Evolutionary conservation across 345 rosid genomes (phyloP).

Genomic region (Boechera divaricarpa): DNA sequence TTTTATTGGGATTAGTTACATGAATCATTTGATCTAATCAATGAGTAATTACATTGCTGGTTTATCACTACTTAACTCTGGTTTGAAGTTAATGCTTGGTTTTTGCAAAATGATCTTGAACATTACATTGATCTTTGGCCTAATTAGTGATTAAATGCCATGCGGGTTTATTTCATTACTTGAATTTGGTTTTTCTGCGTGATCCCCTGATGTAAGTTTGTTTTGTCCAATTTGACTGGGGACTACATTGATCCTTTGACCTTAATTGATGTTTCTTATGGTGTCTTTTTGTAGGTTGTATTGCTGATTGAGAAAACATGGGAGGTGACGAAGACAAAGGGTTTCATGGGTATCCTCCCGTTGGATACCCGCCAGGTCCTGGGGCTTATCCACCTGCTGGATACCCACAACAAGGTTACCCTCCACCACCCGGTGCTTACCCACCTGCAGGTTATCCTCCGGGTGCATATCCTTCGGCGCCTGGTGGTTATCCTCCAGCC

Average conservation of each 20-base stretch:
- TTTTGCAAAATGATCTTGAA: background rate
- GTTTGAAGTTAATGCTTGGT: background rate
- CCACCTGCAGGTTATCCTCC: conserved; percentile 38
- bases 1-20: background rate
- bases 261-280: background rate
- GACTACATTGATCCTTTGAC: background rate
- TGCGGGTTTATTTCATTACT: background rate
- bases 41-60: background rate
- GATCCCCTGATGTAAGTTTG: background rate
- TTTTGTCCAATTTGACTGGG: conserved; percentile 1
- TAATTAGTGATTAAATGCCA: background rate
- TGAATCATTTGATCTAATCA: background rate
- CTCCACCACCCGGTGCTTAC: conserved; percentile 47
- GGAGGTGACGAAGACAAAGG: conserved; percentile 50
- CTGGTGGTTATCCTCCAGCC: conserved; percentile 52
- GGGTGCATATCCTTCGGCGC: conserved; percentile 55
- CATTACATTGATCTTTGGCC: background rate
- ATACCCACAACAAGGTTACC: conserved; percentile 44
- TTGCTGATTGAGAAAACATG: conserved; percentile 40
- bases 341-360: conserved; percentile 40
- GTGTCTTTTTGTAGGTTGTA: conserved; percentile 1
- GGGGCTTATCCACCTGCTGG: conserved; percentile 38
- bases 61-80: conserved; percentile 9
- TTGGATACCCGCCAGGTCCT: conserved; percentile 34
- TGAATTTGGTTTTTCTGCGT: background rate